A percentile compares a stretch with the other conserved stretches of the same genome.
These are phyloP conservation scores for Hyaloscypha finlandica DNA, from an alignment of 495 filamentous ascomycete genomes.

Conservation along the genomic window DNA sequence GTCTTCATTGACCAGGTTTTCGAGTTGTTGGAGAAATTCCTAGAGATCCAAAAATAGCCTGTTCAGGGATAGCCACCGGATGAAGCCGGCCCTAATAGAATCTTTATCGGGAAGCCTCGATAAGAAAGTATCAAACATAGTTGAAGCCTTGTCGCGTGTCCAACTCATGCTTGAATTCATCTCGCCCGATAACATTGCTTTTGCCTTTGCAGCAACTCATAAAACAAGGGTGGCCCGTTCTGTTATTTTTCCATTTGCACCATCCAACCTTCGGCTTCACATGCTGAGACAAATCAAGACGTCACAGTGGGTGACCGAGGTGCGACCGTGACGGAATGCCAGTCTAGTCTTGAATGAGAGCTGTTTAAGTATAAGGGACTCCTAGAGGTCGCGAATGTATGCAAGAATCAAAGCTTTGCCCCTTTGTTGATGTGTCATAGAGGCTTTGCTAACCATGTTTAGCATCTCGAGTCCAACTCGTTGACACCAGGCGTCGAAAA, in stretches of 20 bases:
- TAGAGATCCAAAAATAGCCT: neutral
- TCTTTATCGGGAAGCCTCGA: conserved; percentile 1
- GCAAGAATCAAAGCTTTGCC: neutral
- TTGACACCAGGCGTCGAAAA: neutral
- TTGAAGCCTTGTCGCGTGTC: conserved; percentile 21
- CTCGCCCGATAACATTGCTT: neutral
- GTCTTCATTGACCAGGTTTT: neutral
- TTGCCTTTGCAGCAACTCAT: neutral
- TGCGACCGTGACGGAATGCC: neutral
- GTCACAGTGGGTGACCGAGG: conserved; percentile 4
- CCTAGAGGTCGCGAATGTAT: neutral
- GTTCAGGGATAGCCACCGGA: neutral
- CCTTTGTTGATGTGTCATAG: neutral
- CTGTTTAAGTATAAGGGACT: neutral
- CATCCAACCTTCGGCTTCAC: neutral
- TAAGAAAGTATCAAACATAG: conserved; percentile 13
- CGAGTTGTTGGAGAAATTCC: neutral
- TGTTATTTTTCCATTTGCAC: neutral
- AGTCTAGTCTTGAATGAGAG: neutral
- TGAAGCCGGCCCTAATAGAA: neutral
- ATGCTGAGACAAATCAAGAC: neutral
- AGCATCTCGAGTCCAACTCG: neutral
- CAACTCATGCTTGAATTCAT: neutral
- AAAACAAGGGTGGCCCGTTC: neutral
- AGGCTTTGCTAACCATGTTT: neutral